These are phyloP conservation scores for Dendrobium nobile DNA, from an alignment of 106 monocot genomes.

Conservation along the genomic window DNA sequence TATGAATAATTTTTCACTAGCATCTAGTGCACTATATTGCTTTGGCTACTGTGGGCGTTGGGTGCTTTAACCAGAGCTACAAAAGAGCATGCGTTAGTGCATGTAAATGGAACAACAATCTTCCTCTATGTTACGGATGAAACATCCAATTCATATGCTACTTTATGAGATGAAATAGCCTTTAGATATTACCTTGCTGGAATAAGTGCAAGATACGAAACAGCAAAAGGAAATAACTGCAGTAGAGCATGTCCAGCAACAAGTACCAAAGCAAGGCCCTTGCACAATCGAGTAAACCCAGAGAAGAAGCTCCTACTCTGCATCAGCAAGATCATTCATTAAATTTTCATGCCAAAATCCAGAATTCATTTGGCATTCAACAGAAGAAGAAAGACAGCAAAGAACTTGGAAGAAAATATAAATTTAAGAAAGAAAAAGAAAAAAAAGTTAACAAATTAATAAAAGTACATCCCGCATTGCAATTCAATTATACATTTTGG, in stretches of 20 bases:
- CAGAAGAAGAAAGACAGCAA: neutral
- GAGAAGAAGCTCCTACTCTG: slow-evolving; percentile 54
- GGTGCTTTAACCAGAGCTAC: neutral
- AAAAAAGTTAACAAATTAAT: neutral
- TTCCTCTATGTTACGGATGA: neutral
- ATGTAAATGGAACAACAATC: neutral
- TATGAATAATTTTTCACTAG: neutral
- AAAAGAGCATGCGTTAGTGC: neutral
- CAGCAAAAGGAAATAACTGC: slow-evolving; percentile 61
- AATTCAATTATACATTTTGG: neutral
- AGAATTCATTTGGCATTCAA: neutral
- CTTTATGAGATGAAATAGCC: neutral
- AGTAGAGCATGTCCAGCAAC: slow-evolving; percentile 53
- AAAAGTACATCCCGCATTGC: neutral
- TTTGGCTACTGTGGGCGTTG: neutral
- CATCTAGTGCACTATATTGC: neutral
- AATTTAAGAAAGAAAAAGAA: neutral
- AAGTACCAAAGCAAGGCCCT: slow-evolving; percentile 71
- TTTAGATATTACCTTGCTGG: slow-evolving; percentile 51
- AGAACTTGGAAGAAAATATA: neutral
- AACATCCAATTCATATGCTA: neutral
- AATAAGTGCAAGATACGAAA: slow-evolving; percentile 72
- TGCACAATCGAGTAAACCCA: slow-evolving; percentile 82
- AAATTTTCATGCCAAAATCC: neutral
- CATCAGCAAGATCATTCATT: slow-evolving; percentile 9